Evolutionary conservation across 2,329 filamentous ascomycete species (phyloP), one percentile per base, ranked within the genome.

Genomic region (Diaporthe sp.): DNA sequence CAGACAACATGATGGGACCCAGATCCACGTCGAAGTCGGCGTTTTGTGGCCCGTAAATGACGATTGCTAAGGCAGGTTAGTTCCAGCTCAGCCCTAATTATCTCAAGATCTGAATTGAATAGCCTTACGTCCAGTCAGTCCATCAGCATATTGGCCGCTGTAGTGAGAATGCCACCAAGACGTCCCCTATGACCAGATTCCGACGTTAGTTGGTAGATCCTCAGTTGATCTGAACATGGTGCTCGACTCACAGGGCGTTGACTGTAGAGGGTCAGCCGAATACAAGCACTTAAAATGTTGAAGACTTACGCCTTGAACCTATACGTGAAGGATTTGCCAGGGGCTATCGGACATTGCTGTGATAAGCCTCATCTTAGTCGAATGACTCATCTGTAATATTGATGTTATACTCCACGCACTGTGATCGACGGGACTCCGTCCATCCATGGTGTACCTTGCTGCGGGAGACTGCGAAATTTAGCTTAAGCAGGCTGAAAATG

Each of bases 161-260:
- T 60, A 60, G 55, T 60, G 55, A 17, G 55, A 60, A 60, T 60
- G 55, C 55, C 55, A 60, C 55, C 55, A 60, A 37, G 31, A 37
- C 20, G 55, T 39, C 37, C 55, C 55, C 55, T 60, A 13, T 53
- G 20, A n/a, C 55, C 55, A 60, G 9, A 22, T 4, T 6, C 37
- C 55, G 37, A 10, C 31, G 10, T n/a, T 6, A 10, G 12, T 15
- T 6, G 34, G 10, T 20, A n/a, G 10, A 37, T 12, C 31, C 4
- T 15, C 9, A 4, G 20, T n/a, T 37, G 55, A 37, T 60, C 31
- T n/a, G 17, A 15, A 37, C 20, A 39, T 60, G 55, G 1, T 10
- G 1, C 7, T 13, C 20, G 20, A 60, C 55, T 37, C 20, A 60
- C 55, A 37, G 17, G 31, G 31, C 20, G 17, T 60, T 60, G 55